Conservation (phyloP, 805 yeast species). For the Lipomyces mesembrius region DNA sequence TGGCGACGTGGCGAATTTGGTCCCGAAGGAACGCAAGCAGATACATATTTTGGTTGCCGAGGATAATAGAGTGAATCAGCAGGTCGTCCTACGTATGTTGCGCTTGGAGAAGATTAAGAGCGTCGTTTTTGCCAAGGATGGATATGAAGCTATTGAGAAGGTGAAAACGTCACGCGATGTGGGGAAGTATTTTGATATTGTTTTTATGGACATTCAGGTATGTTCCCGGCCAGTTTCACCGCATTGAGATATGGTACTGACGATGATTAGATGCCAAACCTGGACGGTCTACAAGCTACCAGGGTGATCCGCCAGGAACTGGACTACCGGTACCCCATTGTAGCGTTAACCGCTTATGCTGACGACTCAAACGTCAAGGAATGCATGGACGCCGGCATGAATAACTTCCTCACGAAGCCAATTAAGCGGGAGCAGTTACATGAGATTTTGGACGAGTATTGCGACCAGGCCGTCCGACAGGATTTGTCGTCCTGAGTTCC, state of each 20-base stretch:
- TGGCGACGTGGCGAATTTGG: not conserved
- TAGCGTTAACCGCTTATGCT: conserved; percentile 94
- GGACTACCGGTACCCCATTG: conserved; percentile 72
- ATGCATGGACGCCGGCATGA: conserved; percentile 89
- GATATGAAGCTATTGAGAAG: conserved; percentile 80
- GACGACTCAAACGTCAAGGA: conserved; percentile 87
- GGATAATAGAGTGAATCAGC: conserved; percentile 92
- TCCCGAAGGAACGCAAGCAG: not conserved
- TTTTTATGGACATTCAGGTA: conserved; percentile 91
- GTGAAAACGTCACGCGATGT: conserved; percentile 54
- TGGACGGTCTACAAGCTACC: conserved; percentile 89
- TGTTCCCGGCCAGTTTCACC: not conserved
- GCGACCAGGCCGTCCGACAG: conserved; percentile 5
- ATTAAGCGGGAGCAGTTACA: conserved; percentile 71
- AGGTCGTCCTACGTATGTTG: conserved; percentile 88
- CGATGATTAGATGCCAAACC: conserved; percentile 69
- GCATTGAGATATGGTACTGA: not conserved
- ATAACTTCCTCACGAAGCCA: conserved; percentile 88
- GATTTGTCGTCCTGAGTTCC: not conserved
- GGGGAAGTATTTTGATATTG: conserved; percentile 58
- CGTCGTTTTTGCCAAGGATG: conserved; percentile 84
- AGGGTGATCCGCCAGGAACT: conserved; percentile 67
- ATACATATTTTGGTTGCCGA: conserved; percentile 81
- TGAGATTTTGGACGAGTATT: conserved; percentile 23
- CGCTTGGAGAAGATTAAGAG: conserved; percentile 76